phyloP scores from a whole-genome alignment of 345 rosid species.

The Eucalyptus polyanthemos region DNA sequence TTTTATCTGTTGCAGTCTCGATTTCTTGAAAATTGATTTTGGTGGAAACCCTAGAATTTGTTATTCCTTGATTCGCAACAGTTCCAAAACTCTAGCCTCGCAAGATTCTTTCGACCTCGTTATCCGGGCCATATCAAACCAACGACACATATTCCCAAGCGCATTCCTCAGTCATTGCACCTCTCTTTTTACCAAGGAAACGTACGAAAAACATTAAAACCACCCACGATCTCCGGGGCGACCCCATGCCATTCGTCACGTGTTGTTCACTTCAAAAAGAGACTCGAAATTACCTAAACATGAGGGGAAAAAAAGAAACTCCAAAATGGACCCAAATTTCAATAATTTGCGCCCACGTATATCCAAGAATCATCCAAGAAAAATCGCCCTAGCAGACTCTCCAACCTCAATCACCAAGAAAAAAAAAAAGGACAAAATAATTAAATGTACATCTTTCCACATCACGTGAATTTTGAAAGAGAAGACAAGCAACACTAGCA shows the following conservation, averaged over 20 bases:
- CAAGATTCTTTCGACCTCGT: not conserved
- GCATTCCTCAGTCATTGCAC: not conserved
- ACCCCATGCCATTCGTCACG: not conserved
- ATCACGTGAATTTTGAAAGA: not conserved
- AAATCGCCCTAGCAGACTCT: not conserved
- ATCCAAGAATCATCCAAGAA: not conserved
- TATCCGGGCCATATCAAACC: not conserved
- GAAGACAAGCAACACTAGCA: not conserved
- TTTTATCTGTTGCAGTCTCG: not conserved
- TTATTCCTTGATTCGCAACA: not conserved
- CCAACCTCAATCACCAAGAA: not conserved
- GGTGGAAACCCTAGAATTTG: not conserved
- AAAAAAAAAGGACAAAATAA: not conserved
- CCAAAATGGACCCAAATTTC: not conserved
- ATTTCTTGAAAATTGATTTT: not conserved
- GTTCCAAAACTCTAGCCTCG: not conserved
- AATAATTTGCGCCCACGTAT: not conserved
- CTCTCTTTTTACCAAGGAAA: not conserved
- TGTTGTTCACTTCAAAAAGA: not conserved
- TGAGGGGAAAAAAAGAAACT: not conserved
- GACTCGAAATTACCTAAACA: not conserved
- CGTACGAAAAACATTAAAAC: not conserved
- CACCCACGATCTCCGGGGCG: not conserved
- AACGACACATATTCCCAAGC: not conserved
- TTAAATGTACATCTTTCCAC: not conserved